Evolutionary conservation across 2,329 filamentous ascomycete species (phyloP), one percentile per base, ranked within the genome.

Genomic region (Elsinoe fawcettii): DNA sequence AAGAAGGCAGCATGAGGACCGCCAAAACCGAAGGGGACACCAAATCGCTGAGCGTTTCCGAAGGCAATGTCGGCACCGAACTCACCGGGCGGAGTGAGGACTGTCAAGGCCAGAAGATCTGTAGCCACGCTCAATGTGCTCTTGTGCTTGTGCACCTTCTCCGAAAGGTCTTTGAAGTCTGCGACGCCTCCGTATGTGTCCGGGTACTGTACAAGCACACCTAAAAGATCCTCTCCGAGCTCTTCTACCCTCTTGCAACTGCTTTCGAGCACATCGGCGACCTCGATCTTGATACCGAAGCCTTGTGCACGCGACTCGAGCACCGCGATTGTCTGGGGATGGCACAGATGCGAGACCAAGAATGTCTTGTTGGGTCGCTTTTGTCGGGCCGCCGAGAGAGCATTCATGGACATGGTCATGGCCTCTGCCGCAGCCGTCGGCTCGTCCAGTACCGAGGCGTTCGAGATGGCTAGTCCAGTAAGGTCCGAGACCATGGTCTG

Each of bases 1-100:
- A 97, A 96, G 80, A 97, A 97, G 16, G 91, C 92, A 23, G 92
- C 92, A 67, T 96, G 92, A n/a, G 92, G 92, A 18, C 92, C 92
- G 66, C 92, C 92, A 65, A 86, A 95, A 51, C 92, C 92, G 68
- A 96, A 83, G 1, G 92, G 91, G 11, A 97, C 88, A 70, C 92
- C 92, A 60, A 96, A 87, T 59, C 92, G 80, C 75, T 97, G 92
- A 14, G 92, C 85, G 67, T 86, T 96, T 63, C 92, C 92, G 69
- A 97, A 95, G 4, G 91, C 92, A 65, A 97, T 89, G 69, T 97
- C 92, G 20, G 92, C 92, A 41, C 92, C 92, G 74, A 92, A 96
- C 69, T 96, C 92, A 51, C 91, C 91, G 0, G 92, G 92, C 1
- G 92, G 88, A 53, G 88, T 93, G 53, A 96, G 80, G 9, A 95